These are phyloP conservation scores for Trypanosoma mega DNA, from an alignment of 208 protist genomes.

Conservation along the genomic window DNA sequence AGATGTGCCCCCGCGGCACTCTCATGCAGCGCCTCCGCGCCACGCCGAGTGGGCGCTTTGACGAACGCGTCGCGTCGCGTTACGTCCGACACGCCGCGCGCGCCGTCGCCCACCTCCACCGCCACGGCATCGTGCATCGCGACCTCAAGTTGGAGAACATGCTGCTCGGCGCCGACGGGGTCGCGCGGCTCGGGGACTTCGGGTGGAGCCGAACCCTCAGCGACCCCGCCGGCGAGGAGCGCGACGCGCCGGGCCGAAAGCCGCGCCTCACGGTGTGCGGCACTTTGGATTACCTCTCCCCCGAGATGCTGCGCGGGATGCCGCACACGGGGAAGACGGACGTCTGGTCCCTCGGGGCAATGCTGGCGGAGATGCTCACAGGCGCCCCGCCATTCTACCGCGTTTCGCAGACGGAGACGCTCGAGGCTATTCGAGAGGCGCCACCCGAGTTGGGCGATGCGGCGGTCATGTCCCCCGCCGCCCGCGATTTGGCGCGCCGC, in stretches of 20 bases:
- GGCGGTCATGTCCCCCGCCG: slow-evolving; percentile 20
- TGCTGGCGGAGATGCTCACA: slow-evolving; percentile 82
- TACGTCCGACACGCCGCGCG: slow-evolving; percentile 66
- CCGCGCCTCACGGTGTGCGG: slow-evolving; percentile 89
- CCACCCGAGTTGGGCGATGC: slow-evolving; percentile 33
- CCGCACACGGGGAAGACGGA: slow-evolving; percentile 70
- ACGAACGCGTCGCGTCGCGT: slow-evolving; percentile 51
- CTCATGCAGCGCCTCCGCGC: slow-evolving; percentile 40
- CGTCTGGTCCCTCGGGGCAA: slow-evolving; percentile 88
- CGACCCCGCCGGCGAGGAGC: background rate
- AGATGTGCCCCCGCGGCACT: slow-evolving; percentile 71
- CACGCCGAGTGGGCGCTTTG: slow-evolving; percentile 28
- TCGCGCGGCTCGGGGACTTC: slow-evolving; percentile 99
- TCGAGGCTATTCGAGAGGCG: slow-evolving; percentile 54
- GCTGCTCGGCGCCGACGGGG: slow-evolving; percentile 61
- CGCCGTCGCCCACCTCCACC: slow-evolving; percentile 78
- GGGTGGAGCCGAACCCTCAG: slow-evolving; percentile 91
- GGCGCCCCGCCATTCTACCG: slow-evolving; percentile 76
- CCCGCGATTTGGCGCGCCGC: slow-evolving; percentile 32
- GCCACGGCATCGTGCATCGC: slow-evolving; percentile 71
- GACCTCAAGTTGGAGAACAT: slow-evolving; percentile 93
- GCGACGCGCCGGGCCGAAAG: slow-evolving; percentile 1
- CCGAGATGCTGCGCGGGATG: slow-evolving; percentile 93
- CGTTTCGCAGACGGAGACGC: slow-evolving; percentile 41
- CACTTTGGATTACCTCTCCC: slow-evolving; percentile 99